Conservation (phyloP, 2,329 filamentous ascomycete genomes). For the Geosmithia putterillii region DNA sequence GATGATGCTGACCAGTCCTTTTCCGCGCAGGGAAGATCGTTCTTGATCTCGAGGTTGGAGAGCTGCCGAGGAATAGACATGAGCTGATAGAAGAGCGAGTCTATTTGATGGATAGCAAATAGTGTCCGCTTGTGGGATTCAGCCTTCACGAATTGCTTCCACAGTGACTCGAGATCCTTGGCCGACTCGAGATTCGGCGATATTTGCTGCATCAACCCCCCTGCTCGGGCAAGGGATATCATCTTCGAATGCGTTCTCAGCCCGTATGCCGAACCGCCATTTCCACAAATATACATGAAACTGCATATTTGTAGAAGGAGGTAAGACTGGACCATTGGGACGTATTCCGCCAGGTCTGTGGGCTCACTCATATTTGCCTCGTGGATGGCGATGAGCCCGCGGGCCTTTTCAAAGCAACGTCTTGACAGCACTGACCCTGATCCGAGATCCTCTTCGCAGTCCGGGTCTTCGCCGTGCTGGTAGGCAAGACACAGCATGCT, state of each 20-base stretch:
- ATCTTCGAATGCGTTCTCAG: constrained; percentile 25
- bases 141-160: constrained; percentile 20
- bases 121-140: constrained; percentile 28
- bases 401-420: constrained; percentile 19
- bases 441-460: constrained; percentile 10
- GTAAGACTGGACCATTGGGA: constrained; percentile 21
- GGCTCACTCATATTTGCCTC: constrained; percentile 9
- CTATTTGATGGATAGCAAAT: constrained; percentile 28
- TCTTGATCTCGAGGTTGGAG: constrained; percentile 29
- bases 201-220: constrained; percentile 20
- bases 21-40: constrained; percentile 25
- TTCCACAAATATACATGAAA: constrained; percentile 28
- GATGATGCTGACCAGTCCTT: constrained; percentile 23
- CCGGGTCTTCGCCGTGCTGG: constrained; percentile 23
- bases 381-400: constrained; percentile 10
- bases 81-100: constrained; percentile 29
- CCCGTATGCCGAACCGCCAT: constrained; percentile 16
- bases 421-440: constrained; percentile 15
- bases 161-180: constrained; percentile 21
- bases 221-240: constrained; percentile 21
- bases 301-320: constrained; percentile 25
- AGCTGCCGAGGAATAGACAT: constrained; percentile 21
- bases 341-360: not conserved
- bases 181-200: constrained; percentile 9
- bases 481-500: constrained; percentile 23